These are phyloP conservation scores for Silene latifolia DNA, from an alignment of 148 eudicot genomes.

Conservation along the genomic window DNA sequence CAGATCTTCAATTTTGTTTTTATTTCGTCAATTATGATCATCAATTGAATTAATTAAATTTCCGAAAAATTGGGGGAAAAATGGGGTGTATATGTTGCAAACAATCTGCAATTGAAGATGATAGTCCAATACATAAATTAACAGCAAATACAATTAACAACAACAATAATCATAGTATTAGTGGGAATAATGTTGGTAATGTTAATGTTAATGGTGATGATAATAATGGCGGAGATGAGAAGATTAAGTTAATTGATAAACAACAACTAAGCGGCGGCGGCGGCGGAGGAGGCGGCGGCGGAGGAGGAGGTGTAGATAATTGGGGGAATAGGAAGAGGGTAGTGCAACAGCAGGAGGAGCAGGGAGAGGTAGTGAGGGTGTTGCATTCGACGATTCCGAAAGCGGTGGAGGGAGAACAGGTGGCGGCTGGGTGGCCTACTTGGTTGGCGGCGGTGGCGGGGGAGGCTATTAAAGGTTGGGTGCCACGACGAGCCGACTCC, in stretches of 20 bases:
- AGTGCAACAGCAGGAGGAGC: slow-evolving; percentile 24
- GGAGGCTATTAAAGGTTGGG: slow-evolving; percentile 79
- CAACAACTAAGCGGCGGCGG: background rate
- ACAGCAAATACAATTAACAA: slow-evolving; percentile 27
- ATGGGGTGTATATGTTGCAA: slow-evolving; percentile 83
- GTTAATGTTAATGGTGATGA: background rate
- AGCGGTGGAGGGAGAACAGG: slow-evolving; percentile 64
- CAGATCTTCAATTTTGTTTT: background rate
- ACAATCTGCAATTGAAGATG: slow-evolving; percentile 50
- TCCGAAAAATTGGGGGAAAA: background rate
- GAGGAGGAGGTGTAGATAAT: slow-evolving; percentile 31
- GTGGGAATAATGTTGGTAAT: slow-evolving; percentile 16
- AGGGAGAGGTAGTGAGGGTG: slow-evolving; percentile 19
- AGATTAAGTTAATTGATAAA: slow-evolving; percentile 63
- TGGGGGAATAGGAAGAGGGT: slow-evolving; percentile 50
- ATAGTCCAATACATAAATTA: slow-evolving; percentile 56
- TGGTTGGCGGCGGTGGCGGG: slow-evolving; percentile 86
- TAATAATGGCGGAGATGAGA: slow-evolving; percentile 42
- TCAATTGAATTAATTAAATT: background rate
- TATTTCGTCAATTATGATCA: background rate
- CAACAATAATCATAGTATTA: background rate
- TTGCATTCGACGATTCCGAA: slow-evolving; percentile 42
- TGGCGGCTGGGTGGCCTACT: slow-evolving; percentile 87
- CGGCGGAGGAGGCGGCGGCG: slow-evolving; percentile 24
- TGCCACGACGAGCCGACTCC: slow-evolving; percentile 80